A percentile compares a stretch with the other conserved stretches of the same genome.
phyloP scores from a whole-genome alignment of 768 basidiomycete species.

The Pleurotus giganteus region DNA sequence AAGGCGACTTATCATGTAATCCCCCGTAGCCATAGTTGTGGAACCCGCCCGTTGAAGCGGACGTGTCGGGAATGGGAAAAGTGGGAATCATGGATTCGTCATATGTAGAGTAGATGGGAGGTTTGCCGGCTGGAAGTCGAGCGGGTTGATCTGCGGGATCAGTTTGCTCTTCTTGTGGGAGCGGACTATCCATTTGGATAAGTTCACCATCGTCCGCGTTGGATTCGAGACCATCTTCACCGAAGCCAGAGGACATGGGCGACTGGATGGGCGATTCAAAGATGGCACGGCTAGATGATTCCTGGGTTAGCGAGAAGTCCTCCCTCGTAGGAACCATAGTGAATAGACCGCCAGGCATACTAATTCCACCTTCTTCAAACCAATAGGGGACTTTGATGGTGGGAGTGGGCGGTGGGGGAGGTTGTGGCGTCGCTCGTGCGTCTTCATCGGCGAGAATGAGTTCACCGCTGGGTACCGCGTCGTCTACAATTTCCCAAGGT shows the following conservation, averaged over 20 bases:
- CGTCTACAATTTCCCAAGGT: not conserved
- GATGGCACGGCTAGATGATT: not conserved
- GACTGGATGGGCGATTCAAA: not conserved
- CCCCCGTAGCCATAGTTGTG: not conserved
- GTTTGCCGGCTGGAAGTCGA: not conserved
- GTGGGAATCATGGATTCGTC: not conserved
- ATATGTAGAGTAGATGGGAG: not conserved
- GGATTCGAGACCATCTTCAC: not conserved
- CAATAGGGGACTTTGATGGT: not conserved
- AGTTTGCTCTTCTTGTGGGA: not conserved
- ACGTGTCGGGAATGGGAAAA: not conserved
- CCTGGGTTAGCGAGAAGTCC: not conserved
- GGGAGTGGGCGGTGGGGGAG: not conserved
- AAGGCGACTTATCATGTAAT: not conserved
- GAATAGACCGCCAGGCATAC: conserved; percentile 5
- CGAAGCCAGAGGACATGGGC: not conserved
- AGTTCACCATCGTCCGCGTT: not conserved
- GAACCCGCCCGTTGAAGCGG: not conserved
- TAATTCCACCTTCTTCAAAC: conserved; percentile 8
- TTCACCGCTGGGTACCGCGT: not conserved
- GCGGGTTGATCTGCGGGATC: not conserved
- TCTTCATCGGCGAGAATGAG: not conserved
- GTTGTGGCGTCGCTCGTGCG: not conserved
- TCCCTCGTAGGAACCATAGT: conserved; percentile 6
- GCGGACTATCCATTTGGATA: not conserved